Percentiles rank a stretch among this genome's conserved stretches.
These are phyloP conservation scores for Ulvella scutata DNA, from an alignment of 139 green algal genomes.

Conservation along the genomic window DNA sequence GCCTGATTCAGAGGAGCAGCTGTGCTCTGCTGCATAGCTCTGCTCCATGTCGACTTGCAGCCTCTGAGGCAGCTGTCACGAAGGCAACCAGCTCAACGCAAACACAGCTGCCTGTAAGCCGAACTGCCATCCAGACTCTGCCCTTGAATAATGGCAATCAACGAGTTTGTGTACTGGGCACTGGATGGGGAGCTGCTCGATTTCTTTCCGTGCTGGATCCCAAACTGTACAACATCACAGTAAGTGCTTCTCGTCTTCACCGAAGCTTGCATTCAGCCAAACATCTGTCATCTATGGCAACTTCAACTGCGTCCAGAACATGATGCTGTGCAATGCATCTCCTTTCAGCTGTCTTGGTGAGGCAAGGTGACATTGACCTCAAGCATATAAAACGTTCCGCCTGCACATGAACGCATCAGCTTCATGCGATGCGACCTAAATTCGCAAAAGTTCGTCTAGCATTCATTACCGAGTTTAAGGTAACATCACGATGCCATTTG, in stretches of 20 bases:
- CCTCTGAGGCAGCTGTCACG: too few species aligned
- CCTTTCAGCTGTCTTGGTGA: not conserved
- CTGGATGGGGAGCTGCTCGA: slow-evolving; percentile 53
- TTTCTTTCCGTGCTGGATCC: slow-evolving; percentile 53
- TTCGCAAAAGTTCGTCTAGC: not conserved
- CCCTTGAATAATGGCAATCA: too few species aligned
- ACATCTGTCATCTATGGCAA: too few species aligned
- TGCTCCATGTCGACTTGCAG: too few species aligned
- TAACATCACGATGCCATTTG: not conserved
- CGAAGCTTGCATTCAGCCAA: not conserved
- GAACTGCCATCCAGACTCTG: too few species aligned
- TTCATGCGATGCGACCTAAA: not conserved
- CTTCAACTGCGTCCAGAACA: not conserved
- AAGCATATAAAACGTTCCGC: not conserved
- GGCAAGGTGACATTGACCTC: not conserved
- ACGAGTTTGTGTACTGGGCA: too few species aligned
- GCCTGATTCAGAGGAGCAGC: too few species aligned
- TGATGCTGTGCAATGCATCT: not conserved
- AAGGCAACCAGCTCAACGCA: too few species aligned
- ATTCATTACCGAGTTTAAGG: not conserved
- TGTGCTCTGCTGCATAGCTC: too few species aligned
- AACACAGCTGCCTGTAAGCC: too few species aligned
- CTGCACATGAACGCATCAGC: not conserved
- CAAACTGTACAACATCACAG: slow-evolving; percentile 57
- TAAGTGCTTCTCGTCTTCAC: slow-evolving; percentile 6